A percentile compares a stretch with the other conserved stretches of the same genome.
Conservation (phyloP, 2,329 filamentous ascomycete species). For the Calonectria ilicicola region DNA sequence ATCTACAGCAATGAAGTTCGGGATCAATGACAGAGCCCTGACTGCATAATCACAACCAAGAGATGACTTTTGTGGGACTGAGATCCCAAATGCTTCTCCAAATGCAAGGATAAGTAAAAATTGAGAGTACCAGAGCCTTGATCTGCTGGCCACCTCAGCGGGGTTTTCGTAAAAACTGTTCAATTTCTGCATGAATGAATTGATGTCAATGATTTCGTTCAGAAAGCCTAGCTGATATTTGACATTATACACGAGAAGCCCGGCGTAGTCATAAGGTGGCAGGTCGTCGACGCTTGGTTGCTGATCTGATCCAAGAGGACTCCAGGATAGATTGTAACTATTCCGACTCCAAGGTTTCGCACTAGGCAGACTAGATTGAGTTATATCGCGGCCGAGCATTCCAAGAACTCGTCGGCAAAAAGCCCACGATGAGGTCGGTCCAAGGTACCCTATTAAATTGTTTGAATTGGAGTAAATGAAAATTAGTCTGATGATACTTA, state of each 20-base stretch:
- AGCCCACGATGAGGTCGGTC: not conserved
- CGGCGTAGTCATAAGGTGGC: conserved; percentile 13
- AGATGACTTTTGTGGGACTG: not conserved
- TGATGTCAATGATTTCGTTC: conserved; percentile 14
- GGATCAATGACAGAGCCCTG: conserved; percentile 13
- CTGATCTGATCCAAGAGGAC: conserved; percentile 1
- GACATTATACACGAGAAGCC: conserved; percentile 8
- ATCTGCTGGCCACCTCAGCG: not conserved
- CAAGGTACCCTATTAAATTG: not conserved
- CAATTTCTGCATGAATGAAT: not conserved
- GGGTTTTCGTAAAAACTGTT: conserved; percentile 19
- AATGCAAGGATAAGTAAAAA: conserved; percentile 22
- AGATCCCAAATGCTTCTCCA: conserved; percentile 1
- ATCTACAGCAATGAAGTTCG: conserved; percentile 5
- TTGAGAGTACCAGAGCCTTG: conserved; percentile 14
- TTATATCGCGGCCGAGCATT: not conserved
- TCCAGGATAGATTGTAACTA: conserved; percentile 8
- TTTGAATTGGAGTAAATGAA: not conserved
- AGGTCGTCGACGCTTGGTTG: conserved; percentile 13
- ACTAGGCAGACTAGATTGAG: not conserved
- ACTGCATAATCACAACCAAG: conserved; percentile 2
- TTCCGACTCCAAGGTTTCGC: not conserved
- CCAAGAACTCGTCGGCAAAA: not conserved
- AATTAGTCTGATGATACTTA: not conserved
- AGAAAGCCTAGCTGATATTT: conserved; percentile 18